A percentile compares a stretch with the other conserved stretches of the same genome.
These are phyloP conservation scores for Phytophthora sojae DNA, from an alignment of 352 stramenopile species.

Conservation along the genomic window DNA sequence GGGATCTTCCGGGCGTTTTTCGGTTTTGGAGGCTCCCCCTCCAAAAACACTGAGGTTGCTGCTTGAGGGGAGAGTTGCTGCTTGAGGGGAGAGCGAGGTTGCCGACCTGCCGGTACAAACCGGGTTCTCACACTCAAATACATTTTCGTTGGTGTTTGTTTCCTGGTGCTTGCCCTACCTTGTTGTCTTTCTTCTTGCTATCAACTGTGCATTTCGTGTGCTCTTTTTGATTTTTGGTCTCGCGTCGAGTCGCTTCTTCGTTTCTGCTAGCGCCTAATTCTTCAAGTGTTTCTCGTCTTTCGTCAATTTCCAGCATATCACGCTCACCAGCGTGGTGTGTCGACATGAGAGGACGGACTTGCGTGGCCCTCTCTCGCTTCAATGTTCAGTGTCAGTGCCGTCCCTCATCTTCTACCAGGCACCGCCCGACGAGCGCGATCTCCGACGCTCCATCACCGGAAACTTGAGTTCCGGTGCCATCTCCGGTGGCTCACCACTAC, in stretches of 20 bases:
- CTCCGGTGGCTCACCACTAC: slow-evolving; percentile 60
- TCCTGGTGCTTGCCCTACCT: slow-evolving; percentile 14
- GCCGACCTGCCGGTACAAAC: too few relatives aligned
- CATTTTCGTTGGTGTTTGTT: slow-evolving; percentile 23
- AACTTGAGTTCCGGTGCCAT: slow-evolving; percentile 68
- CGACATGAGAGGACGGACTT: slow-evolving; percentile 28
- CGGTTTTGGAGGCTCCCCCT: slow-evolving; percentile 24
- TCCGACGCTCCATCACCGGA: slow-evolving; percentile 71
- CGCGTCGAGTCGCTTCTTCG: slow-evolving; percentile 27
- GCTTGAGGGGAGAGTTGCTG: background rate
- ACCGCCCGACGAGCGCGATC: slow-evolving; percentile 76
- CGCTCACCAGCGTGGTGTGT: slow-evolving; percentile 30
- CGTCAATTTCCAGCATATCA: slow-evolving; percentile 37
- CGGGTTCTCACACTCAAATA: slow-evolving; percentile 31
- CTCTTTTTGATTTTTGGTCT: slow-evolving; percentile 29
- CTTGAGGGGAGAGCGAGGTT: too few relatives aligned
- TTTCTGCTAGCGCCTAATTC: slow-evolving; percentile 38
- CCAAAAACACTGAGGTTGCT: slow-evolving; percentile 19
- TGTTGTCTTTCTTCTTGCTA: slow-evolving; percentile 5
- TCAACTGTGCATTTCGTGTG: slow-evolving; percentile 40
- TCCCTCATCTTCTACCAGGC: slow-evolving; percentile 39
- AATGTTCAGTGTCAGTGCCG: slow-evolving; percentile 26
- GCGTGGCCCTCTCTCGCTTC: slow-evolving; percentile 8
- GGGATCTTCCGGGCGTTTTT: slow-evolving; percentile 40
- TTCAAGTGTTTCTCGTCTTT: slow-evolving; percentile 35